These are phyloP conservation scores for Sclerotinia glacialis DNA, from an alignment of 2,329 filamentous ascomycete genomes.

Conservation along the genomic window DNA sequence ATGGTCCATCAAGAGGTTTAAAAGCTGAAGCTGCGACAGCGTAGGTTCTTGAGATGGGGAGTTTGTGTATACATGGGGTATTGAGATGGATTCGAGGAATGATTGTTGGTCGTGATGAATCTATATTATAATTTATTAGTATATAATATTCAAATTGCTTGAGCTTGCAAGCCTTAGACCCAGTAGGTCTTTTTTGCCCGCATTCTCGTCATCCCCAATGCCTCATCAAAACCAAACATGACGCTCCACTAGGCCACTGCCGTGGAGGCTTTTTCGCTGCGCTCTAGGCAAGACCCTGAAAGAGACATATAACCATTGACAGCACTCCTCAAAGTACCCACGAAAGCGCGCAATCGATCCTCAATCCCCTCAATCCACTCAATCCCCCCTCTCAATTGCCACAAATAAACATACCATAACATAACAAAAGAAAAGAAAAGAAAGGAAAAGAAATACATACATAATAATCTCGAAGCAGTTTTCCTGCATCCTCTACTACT, in stretches of 20 bases:
- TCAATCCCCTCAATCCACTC: too few species aligned
- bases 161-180: background rate
- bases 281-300: too few species aligned
- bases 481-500: slow-evolving; percentile 22
- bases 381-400: too few species aligned
- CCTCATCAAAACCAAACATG: too few species aligned
- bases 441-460: slow-evolving; percentile 4
- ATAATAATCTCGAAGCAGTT: slow-evolving; percentile 13
- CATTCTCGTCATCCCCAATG: too few species aligned
- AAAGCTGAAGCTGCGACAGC: slow-evolving; percentile 36
- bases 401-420: too few species aligned
- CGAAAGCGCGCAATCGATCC: too few species aligned
- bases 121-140: background rate
- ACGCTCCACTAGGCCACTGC: too few species aligned
- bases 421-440: background rate
- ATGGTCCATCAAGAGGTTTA: slow-evolving; percentile 28
- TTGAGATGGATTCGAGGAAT: background rate
- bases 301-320: too few species aligned
- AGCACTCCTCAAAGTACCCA: too few species aligned
- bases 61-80: slow-evolving; percentile 19
- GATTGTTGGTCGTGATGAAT: background rate
- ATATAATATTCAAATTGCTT: background rate
- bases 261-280: too few species aligned
- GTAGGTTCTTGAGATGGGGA: slow-evolving; percentile 28
- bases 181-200: too few species aligned